phyloP scores from a whole-genome alignment of 768 basidiomycete species.

The Serendipita sp. region DNA sequence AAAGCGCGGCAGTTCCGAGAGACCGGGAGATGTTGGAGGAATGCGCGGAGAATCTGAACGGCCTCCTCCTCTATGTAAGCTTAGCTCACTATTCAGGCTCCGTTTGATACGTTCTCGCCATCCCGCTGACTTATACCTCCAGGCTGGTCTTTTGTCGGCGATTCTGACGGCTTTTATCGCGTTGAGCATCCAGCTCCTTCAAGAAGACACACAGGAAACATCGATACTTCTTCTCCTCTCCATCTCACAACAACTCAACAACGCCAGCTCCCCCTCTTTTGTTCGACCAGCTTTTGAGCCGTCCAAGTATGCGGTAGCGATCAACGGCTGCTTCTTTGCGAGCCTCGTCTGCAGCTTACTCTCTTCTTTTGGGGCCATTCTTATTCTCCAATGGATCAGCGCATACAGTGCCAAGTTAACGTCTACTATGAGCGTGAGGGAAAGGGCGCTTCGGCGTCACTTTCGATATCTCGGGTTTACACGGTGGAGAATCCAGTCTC shows the following conservation, averaged over 20 bases:
- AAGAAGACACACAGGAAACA: no score
- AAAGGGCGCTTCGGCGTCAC: not conserved
- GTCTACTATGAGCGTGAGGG: not conserved
- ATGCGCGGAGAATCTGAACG: no score
- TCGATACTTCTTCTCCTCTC: no score
- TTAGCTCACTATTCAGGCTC: no score
- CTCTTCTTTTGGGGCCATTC: not conserved
- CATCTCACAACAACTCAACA: not conserved
- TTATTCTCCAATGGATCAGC: not conserved
- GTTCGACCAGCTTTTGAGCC: not conserved
- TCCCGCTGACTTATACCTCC: no score
- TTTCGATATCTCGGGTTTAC: not conserved
- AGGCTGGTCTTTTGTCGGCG: no score
- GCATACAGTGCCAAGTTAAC: not conserved
- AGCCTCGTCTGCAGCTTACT: not conserved
- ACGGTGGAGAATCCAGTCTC: not conserved
- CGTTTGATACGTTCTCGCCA: no score
- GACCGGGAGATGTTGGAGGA: no score
- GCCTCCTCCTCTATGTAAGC: no score
- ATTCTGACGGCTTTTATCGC: no score
- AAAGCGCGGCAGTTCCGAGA: no score
- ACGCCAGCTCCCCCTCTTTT: not conserved
- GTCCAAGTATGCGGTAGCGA: not conserved
- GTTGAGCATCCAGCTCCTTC: no score
- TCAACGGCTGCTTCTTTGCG: not conserved